These are phyloP conservation scores for Edaphochlamys debaryana DNA, from an alignment of 139 green algal genomes.

Conservation along the genomic window DNA sequence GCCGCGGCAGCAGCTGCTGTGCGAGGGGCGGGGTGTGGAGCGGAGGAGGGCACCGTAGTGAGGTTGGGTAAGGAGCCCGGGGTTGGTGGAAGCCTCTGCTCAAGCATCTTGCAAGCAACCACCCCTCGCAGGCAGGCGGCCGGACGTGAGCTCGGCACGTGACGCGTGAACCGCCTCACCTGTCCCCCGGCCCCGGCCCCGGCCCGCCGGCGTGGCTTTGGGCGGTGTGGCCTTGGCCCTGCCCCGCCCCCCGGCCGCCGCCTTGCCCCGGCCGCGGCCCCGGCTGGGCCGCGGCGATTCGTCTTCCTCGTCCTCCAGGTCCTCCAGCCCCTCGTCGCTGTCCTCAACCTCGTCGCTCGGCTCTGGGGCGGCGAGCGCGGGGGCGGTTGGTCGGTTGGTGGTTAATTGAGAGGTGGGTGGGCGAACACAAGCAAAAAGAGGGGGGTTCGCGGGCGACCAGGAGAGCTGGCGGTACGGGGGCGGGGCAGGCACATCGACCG, in stretches of 20 bases:
- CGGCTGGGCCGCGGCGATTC: not conserved
- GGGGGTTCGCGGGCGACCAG: no score
- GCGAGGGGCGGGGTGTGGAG: no score
- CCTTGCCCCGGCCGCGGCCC: not conserved
- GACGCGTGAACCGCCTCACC: no score
- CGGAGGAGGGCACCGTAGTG: not conserved
- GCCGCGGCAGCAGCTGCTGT: not conserved
- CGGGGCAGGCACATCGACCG: no score
- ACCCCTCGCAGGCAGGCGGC: no score
- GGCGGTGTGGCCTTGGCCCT: not conserved
- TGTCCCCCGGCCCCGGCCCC: not conserved
- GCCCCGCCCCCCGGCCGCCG: not conserved
- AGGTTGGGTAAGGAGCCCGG: not conserved
- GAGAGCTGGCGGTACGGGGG: no score
- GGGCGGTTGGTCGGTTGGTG: no score
- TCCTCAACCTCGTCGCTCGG: not conserved
- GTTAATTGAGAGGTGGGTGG: no score
- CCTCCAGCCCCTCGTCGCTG: not conserved
- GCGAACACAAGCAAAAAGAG: no score
- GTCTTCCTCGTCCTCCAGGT: constrained; percentile 2
- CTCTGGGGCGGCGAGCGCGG: not conserved
- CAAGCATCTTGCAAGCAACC: no score
- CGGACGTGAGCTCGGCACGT: no score
- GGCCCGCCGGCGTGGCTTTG: not conserved
- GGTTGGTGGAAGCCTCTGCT: no score